A percentile compares a stretch with the other conserved stretches of the same genome.
Conservation (phyloP, 305 asterid species). For the Stenogyne calaminthoides region DNA sequence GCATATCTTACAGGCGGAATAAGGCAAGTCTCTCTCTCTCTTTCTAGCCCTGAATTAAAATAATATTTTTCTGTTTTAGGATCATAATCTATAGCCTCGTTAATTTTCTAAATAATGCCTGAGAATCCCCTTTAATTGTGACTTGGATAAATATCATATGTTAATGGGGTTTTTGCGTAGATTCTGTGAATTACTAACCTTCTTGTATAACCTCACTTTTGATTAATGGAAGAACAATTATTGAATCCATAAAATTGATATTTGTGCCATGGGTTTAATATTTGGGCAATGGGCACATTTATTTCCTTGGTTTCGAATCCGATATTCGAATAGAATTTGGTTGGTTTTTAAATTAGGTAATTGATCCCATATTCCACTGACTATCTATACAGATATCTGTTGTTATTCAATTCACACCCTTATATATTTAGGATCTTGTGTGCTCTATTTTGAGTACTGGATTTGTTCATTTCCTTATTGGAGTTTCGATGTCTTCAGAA, state of each 20-base stretch:
- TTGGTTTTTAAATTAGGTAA: neutral
- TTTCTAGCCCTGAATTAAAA: neutral
- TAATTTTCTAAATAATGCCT: neutral
- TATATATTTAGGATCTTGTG: neutral
- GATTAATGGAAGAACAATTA: neutral
- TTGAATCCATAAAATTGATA: neutral
- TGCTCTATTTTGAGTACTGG: constrained; percentile 1
- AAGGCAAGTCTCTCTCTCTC: neutral
- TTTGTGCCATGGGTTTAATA: neutral
- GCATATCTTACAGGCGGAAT: neutral
- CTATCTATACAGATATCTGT: neutral
- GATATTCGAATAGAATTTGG: neutral
- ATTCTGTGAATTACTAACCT: neutral
- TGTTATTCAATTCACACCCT: neutral
- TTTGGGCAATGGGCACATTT: neutral
- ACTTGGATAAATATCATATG: neutral
- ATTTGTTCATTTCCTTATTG: constrained; percentile 7
- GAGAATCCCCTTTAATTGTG: neutral
- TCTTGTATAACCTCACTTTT: neutral
- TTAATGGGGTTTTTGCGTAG: neutral
- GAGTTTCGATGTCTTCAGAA: constrained; percentile 14
- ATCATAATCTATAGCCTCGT: neutral
- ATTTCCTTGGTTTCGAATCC: neutral
- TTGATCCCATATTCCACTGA: neutral
- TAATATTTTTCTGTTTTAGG: neutral